Percentiles rank a stretch among this genome's conserved stretches.
These are phyloP conservation scores for Aureobasidium sp. DNA, from an alignment of 2,329 filamentous ascomycete genomes.

Conservation along the genomic window DNA sequence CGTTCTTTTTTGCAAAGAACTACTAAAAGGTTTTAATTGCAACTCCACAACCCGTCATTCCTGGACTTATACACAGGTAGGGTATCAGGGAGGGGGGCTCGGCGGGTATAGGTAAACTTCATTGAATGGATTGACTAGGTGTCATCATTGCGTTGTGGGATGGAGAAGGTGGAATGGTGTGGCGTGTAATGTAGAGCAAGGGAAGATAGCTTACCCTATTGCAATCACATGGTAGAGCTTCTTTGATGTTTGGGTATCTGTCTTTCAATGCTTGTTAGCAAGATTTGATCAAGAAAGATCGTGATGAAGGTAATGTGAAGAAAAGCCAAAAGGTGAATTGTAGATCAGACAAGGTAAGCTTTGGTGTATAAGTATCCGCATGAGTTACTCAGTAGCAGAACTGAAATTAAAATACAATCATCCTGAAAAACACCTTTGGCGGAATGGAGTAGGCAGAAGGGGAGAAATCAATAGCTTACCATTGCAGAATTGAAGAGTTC, in stretches of 20 bases:
- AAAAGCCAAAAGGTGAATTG: constrained; percentile 9
- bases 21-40: constrained; percentile 17
- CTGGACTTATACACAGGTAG: constrained; percentile 26
- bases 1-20: constrained; percentile 9
- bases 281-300: not conserved
- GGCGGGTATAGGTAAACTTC: constrained; percentile 29
- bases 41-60: constrained; percentile 37
- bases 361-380: constrained; percentile 31
- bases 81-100: constrained; percentile 33
- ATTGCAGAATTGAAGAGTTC: constrained; percentile 3
- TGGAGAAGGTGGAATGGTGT: not conserved
- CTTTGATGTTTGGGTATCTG: not conserved
- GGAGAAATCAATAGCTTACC: constrained; percentile 19
- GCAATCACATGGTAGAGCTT: not conserved
- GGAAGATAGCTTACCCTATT: constrained; percentile 18
- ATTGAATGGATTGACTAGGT: constrained; percentile 37
- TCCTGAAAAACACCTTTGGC: constrained; percentile 24
- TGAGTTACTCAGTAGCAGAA: constrained; percentile 34
- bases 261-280: constrained; percentile 8
- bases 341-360: constrained; percentile 33
- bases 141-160: constrained; percentile 27
- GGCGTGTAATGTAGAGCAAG: not conserved
- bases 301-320: not conserved
- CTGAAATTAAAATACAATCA: constrained; percentile 35
- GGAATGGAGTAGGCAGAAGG: not conserved